phyloP scores from a whole-genome alignment of 495 filamentous ascomycete genomes.

The Penicillium ochrochloron region DNA sequence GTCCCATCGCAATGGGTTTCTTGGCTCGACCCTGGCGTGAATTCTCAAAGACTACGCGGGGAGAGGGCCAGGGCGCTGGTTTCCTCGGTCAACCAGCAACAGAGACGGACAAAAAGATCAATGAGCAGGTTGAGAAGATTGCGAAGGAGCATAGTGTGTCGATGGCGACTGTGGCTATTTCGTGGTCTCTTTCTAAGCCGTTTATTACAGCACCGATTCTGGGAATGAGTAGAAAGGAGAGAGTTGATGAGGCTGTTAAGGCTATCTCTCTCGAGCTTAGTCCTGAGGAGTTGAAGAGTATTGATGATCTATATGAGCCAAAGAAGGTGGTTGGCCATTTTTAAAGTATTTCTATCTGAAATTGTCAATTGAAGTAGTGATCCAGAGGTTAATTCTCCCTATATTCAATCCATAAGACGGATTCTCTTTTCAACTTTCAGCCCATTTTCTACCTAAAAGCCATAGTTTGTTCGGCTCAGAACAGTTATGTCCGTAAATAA shows the following conservation, averaged over 20 bases:
- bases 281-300: constrained; percentile 59
- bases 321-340: constrained; percentile 38
- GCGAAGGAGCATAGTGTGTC: constrained; percentile 59
- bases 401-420: no score
- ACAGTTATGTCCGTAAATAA: no score
- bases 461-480: no score
- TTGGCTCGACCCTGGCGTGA: constrained; percentile 40
- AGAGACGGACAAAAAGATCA: constrained; percentile 51
- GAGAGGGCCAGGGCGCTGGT: constrained; percentile 12
- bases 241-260: constrained; percentile 62
- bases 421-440: no score
- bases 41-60: constrained; percentile 25
- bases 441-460: no score
- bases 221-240: constrained; percentile 60
- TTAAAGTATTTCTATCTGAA: neutral
- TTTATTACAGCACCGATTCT: constrained; percentile 63
- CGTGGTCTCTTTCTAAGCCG: constrained; percentile 61
- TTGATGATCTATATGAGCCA: constrained; percentile 66
- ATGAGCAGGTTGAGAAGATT: constrained; percentile 62
- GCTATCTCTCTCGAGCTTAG: constrained; percentile 53
- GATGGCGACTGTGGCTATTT: constrained; percentile 66
- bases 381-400: neutral
- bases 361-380: neutral
- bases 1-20: constrained; percentile 51
- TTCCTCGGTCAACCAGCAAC: constrained; percentile 26